A percentile compares a stretch with the other conserved stretches of the same genome.
Conservation (phyloP, 257 asterid genomes). For the Nicotiana paniculata region DNA sequence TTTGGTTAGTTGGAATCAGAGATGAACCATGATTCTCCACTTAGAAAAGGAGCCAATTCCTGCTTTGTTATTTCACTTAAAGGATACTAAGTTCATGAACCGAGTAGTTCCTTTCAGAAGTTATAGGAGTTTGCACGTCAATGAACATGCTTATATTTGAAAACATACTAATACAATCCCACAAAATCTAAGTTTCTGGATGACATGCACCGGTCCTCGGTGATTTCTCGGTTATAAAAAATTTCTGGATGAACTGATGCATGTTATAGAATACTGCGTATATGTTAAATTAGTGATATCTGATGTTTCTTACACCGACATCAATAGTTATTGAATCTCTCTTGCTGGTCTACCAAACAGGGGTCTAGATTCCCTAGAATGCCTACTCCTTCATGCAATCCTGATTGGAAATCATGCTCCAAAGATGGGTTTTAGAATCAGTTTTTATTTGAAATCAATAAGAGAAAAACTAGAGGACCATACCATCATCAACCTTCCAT, state of each 20-base stretch:
- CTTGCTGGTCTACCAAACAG: background rate
- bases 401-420: background rate
- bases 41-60: background rate
- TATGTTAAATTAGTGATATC: background rate
- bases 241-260: background rate
- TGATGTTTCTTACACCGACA: background rate
- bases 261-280: background rate
- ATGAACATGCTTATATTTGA: background rate
- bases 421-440: background rate
- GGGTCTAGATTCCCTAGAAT: background rate
- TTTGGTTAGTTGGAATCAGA: background rate
- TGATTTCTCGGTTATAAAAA: too few species aligned
- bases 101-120: background rate
- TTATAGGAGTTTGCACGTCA: background rate
- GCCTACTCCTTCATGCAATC: background rate
- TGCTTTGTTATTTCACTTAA: background rate
- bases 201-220: background rate
- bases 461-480: background rate
- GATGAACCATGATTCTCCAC: background rate
- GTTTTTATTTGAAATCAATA: background rate
- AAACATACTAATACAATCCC: background rate
- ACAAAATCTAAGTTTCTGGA: background rate
- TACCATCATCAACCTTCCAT: background rate
- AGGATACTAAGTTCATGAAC: background rate
- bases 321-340: background rate